Evolutionary conservation across 805 yeast genomes (phyloP).

Genomic region (Candida germanica): DNA sequence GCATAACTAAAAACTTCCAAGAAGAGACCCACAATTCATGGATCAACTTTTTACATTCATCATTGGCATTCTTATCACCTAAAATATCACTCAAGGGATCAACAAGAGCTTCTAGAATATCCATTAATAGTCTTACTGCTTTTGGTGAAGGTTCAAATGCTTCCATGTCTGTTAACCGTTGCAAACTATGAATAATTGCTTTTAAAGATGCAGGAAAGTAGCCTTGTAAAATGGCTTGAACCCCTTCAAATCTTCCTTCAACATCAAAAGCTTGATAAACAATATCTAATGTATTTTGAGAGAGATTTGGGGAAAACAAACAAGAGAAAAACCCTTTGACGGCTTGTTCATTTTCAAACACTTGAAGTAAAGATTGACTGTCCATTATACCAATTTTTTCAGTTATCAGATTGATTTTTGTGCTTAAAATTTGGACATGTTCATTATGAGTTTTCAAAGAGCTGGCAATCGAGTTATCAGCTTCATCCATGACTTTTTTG

Average conservation of each 20-base stretch:
- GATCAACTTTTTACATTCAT: not conserved
- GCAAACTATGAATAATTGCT: constrained; percentile 48
- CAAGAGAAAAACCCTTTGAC: constrained; percentile 73
- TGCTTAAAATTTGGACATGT: constrained; percentile 22
- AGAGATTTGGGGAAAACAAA: constrained; percentile 62
- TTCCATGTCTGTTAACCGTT: constrained; percentile 42
- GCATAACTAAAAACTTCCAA: constrained; percentile 72
- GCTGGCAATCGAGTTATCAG: constrained; percentile 12
- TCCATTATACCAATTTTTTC: constrained; percentile 34
- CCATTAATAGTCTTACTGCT: constrained; percentile 71
- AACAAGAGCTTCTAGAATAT: constrained; percentile 57
- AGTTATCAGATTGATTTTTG: constrained; percentile 20
- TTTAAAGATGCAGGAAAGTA: constrained; percentile 45
- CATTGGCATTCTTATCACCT: constrained; percentile 5
- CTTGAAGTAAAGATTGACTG: constrained; percentile 19
- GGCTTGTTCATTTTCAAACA: constrained; percentile 30
- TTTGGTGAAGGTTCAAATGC: constrained; percentile 74
- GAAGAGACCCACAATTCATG: constrained; percentile 58
- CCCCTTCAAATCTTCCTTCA: constrained; percentile 70
- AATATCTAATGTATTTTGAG: constrained; percentile 68
- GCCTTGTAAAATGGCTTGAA: constrained; percentile 48
- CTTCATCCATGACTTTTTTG: constrained; percentile 9
- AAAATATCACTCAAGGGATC: constrained; percentile 64
- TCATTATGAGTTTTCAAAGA: constrained; percentile 30
- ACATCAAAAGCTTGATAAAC: constrained; percentile 71